Percentiles rank a stretch among this genome's conserved stretches.
These are phyloP conservation scores for Pseudophaeomoniella oleicola DNA, from an alignment of 2,329 filamentous ascomycete genomes.

Conservation along the genomic window DNA sequence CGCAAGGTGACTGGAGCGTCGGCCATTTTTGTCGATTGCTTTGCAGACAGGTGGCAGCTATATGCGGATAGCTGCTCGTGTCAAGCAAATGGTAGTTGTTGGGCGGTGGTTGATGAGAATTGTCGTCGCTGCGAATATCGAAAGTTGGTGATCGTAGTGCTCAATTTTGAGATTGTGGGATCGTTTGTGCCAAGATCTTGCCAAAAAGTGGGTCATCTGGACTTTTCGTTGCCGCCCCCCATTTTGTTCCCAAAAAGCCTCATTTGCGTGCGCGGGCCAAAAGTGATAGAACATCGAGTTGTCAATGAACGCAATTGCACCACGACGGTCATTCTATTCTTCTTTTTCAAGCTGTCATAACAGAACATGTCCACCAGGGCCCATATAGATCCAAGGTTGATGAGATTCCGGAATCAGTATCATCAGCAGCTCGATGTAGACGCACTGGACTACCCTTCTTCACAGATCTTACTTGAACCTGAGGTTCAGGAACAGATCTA, in stretches of 20 bases:
- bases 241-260: background rate
- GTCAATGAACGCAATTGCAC: too few relatives aligned
- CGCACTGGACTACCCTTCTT: conserved; percentile 48
- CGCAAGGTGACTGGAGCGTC: conserved; percentile 70
- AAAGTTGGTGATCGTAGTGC: conserved; percentile 10
- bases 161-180: conserved; percentile 23
- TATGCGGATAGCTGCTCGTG: conserved; percentile 6
- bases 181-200: conserved; percentile 6
- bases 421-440: background rate
- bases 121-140: conserved; percentile 14
- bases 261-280: too few relatives aligned
- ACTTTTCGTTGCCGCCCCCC: background rate
- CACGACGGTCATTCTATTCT: too few relatives aligned
- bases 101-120: conserved; percentile 16
- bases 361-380: background rate
- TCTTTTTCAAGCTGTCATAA: too few relatives aligned
- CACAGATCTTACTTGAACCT: conserved; percentile 41
- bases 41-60: conserved; percentile 12
- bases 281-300: too few relatives aligned
- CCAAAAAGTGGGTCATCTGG: background rate
- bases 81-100: conserved; percentile 10
- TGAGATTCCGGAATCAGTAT: conserved; percentile 2
- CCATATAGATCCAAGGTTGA: background rate
- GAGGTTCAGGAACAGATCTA: conserved; percentile 54
- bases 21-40: conserved; percentile 62